A percentile compares a stretch with the other conserved stretches of the same genome.
Conservation (phyloP, 164 flowering plant species). For the Litsea cubeba region DNA sequence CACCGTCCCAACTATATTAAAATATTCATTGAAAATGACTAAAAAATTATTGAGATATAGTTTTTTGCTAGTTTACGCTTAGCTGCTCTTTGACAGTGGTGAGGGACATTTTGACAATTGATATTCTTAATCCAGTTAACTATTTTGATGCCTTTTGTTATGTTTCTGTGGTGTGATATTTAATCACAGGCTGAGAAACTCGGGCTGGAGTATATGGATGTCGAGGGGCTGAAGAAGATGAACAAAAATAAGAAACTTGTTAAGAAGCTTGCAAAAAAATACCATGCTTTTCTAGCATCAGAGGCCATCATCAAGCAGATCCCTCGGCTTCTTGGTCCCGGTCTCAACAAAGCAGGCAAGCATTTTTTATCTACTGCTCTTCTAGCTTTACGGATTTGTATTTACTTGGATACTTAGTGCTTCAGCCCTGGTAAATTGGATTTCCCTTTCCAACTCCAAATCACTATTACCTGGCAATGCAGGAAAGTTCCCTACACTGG, state of each 20-base stretch:
- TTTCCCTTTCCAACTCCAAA: too few species aligned
- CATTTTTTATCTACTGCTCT: not conserved
- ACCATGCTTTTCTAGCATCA: constrained; percentile 55
- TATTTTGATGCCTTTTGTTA: not conserved
- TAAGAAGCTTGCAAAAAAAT: constrained; percentile 55
- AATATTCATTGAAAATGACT: too few species aligned
- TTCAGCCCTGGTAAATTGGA: too few species aligned
- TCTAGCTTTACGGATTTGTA: too few species aligned
- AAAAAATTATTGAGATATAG: too few species aligned
- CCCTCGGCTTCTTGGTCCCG: constrained; percentile 55
- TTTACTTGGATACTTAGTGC: too few species aligned
- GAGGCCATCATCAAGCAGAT: constrained; percentile 63
- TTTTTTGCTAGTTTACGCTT: too few species aligned
- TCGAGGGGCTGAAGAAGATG: constrained; percentile 53
- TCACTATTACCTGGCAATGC: not conserved
- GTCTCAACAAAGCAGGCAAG: constrained; percentile 51
- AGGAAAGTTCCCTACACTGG: constrained; percentile 75
- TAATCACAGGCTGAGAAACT: constrained; percentile 43
- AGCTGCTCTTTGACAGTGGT: too few species aligned
- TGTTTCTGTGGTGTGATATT: not conserved
- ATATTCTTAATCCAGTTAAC: too few species aligned
- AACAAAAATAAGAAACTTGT: constrained; percentile 62
- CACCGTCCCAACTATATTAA: too few species aligned
- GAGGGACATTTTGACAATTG: too few species aligned
- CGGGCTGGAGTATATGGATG: constrained; percentile 54